Percentiles rank a stretch among this genome's conserved stretches.
Conservation (phyloP, 1,284 basidiomycete genomes). For the Irpex sp. region DNA sequence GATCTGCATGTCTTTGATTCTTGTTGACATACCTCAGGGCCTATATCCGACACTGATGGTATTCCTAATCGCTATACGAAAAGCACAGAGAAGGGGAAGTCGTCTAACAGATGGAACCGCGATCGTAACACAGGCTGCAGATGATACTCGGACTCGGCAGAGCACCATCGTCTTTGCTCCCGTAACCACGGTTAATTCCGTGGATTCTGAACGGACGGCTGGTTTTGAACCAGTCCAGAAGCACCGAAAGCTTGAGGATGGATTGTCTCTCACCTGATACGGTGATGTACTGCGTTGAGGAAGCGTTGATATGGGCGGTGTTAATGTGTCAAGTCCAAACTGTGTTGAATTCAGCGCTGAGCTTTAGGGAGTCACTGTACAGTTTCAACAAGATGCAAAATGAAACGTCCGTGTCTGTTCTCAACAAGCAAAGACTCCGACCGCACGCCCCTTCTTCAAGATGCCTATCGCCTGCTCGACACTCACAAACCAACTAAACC, state of each 20-base stretch:
- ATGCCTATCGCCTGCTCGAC: constrained; percentile 55
- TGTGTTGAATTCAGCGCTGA: too few species aligned
- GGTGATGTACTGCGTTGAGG: too few species aligned
- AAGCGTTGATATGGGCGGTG: too few species aligned
- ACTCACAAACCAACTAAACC: constrained; percentile 70
- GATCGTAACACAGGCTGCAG: background rate
- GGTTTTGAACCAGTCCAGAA: background rate
- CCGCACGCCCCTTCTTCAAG: constrained; percentile 44
- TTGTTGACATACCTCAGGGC: background rate
- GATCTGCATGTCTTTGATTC: background rate
- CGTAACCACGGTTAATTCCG: background rate
- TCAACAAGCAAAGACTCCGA: constrained; percentile 50
- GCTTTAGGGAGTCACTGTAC: too few species aligned
- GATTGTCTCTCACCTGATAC: too few species aligned
- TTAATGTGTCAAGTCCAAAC: too few species aligned
- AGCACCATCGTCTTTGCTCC: background rate
- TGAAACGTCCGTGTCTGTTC: background rate
- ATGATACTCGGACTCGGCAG: background rate
- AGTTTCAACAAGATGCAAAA: too few species aligned
- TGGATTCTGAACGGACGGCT: background rate
- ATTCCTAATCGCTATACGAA: background rate
- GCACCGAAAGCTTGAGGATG: too few species aligned
- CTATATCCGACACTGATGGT: constrained; percentile 4
- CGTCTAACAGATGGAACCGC: background rate
- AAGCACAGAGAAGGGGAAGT: background rate